A percentile compares a stretch with the other conserved stretches of the same genome.
Conservation (phyloP, 176 grass and related monocot species). For the Otatea glauca region DNA sequence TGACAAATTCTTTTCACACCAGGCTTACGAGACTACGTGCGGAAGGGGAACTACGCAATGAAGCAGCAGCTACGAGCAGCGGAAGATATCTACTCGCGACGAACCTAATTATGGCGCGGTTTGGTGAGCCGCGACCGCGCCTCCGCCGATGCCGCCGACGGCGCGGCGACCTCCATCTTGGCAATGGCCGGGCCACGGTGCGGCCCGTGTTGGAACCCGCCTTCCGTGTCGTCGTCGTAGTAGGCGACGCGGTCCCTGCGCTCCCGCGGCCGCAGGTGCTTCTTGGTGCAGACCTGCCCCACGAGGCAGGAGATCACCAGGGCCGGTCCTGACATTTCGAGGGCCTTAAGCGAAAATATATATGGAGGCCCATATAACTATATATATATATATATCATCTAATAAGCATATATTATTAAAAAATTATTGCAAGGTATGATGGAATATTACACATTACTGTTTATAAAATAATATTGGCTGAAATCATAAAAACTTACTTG, state of each 20-base stretch:
- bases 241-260: constrained; percentile 63
- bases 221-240: constrained; percentile 63
- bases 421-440: too few relatives aligned
- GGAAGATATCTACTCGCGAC: not conserved
- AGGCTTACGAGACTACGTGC: not conserved
- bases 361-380: too few relatives aligned
- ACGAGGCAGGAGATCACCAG: constrained; percentile 71
- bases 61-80: not conserved
- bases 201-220: constrained; percentile 24
- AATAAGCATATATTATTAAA: too few relatives aligned
- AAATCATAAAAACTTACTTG: too few relatives aligned
- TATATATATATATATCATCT: too few relatives aligned
- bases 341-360: too few relatives aligned
- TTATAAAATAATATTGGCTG: too few relatives aligned
- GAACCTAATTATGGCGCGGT: not conserved
- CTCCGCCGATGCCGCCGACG: constrained; percentile 14
- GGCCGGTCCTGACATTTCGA: too few relatives aligned
- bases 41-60: not conserved
- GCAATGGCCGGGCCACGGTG: constrained; percentile 28
- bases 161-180: constrained; percentile 46
- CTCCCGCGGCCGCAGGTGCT: constrained; percentile 56
- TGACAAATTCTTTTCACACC: not conserved
- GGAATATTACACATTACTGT: too few relatives aligned
- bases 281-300: constrained; percentile 66
- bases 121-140: not conserved